Evolutionary conservation across 1,139 yeast species (phyloP).

Genomic region (Geotrichum australiense): DNA sequence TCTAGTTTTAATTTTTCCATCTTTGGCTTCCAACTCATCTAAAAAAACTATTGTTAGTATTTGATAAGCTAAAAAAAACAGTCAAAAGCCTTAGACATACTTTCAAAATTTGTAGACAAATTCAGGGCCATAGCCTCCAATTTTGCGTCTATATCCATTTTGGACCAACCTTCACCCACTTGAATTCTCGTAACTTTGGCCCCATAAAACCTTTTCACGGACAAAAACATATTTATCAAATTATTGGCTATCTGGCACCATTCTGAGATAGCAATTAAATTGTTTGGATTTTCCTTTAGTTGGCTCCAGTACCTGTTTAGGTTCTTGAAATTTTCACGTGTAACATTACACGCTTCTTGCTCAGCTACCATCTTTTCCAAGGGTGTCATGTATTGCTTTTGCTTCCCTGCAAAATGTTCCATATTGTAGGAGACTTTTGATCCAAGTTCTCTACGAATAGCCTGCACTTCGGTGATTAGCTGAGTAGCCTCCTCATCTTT

Average conservation of each 20-base stretch:
- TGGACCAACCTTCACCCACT: conserved; percentile 32
- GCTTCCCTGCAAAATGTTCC: conserved; percentile 5
- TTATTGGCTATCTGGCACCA: conserved; percentile 87
- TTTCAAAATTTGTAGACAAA: too few species aligned
- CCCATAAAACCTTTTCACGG: conserved; percentile 72
- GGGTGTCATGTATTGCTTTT: conserved; percentile 30
- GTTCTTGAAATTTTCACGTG: conserved; percentile 57
- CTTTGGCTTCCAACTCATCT: too few species aligned
- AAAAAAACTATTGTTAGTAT: too few species aligned
- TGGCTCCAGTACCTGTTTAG: conserved; percentile 42
- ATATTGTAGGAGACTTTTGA: conserved; percentile 26
- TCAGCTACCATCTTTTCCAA: conserved; percentile 53
- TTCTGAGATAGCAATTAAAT: conserved; percentile 56
- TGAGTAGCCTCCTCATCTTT: conserved; percentile 55
- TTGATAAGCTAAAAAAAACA: neutral
- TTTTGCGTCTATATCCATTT: conserved; percentile 63
- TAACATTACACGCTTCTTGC: conserved; percentile 49
- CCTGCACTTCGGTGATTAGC: conserved; percentile 49
- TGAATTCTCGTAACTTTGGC: conserved; percentile 47
- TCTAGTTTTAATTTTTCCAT: too few species aligned
- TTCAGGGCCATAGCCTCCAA: conserved; percentile 50
- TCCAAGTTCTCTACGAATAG: conserved; percentile 19
- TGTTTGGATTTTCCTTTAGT: conserved; percentile 33
- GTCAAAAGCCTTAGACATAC: neutral
- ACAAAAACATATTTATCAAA: conserved; percentile 71